Evolutionary conservation across 805 yeast species (phyloP), one percentile per base, ranked within the genome.

Genomic region (Teunomyces pallodes): DNA sequence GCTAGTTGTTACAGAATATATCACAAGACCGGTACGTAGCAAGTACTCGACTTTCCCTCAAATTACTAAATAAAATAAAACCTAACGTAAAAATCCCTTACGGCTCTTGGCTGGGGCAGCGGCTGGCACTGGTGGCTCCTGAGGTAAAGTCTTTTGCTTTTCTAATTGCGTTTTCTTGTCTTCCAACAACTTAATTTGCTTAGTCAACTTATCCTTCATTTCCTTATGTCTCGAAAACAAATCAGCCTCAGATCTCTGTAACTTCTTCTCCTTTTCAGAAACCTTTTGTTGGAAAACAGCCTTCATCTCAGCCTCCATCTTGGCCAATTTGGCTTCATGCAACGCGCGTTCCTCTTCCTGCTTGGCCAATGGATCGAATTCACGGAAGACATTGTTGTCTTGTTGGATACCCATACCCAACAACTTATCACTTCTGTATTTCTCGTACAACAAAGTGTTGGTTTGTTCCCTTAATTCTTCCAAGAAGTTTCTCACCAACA

Each of bases 301-400:
- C 74, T 92, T 91, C 97, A 94, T 90, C 72, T 94, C 98, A 36
- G 90, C 81, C 74, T 94, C 98, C 86, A 94, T 82, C 75, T 89
- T 90, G 49, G 91, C 86, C 60, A 94, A 78, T 65, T 92, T 90
- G 53, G 96, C 96, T 72, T 90, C 97, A 66, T 94, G 98, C 63
- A 89, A 77, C 31, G 86, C 84, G 61, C 87, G 86, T 71, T 94
- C 98, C 72, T 94, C 98, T 69, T 87, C 95, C 70, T 90, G 96
- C 72, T 88, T 89, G 57, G 86, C 77, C 46, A 86, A 82, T 28
- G 99, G 99, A 69, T 92, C 96, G 63, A 90, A 90, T 66, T 90
- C 97, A 66, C 86, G 84, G 76, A 94, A 94, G n/a, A 92, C 98
- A 30, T 85, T 62, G 67, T 85, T 82, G 73, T 94, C 98, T 72